Evolutionary conservation across 495 filamentous ascomycete genomes (phyloP), one percentile per base, ranked within the genome.

Genomic region (Parathielavia appendiculata): DNA sequence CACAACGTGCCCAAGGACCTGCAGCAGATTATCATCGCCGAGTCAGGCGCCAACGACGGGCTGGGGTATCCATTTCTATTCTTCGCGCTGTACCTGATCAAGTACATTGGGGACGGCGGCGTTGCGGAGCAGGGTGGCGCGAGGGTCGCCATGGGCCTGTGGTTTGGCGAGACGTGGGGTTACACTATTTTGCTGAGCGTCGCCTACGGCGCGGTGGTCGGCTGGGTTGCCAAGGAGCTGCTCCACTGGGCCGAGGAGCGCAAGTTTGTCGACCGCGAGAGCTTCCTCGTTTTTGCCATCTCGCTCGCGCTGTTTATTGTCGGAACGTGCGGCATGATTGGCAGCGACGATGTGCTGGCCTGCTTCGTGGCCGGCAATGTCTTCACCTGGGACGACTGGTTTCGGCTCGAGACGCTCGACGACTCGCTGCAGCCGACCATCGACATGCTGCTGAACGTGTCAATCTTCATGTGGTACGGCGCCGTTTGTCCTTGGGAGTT

Each of bases 371-470:
- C 92, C 17, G 92, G 92, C 4, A 96, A 96, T 64, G 84, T 82
- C 8, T 93, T 97, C 62, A 95, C 89, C 5, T 89, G 88, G 80
- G 91, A 83, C 75, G 92, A 96, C 73, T 95, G 90, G 91, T 96
- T 95, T 72, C 88, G 92, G 1, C 77, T 92, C 0, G 88, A 88
- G 69, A 96, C 91, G 1, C 74, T 88, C 59, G 91, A 95, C 68
- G 92, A 96, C 61, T 91, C 86, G 10, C 78, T 97, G 23, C 89
- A 96, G 65, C 90, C 92, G 0, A 96, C 90, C 2, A 88, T 96
- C 54, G 91, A 96, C 86, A 79, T 82, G 77, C 71, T 83, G 48
- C 76, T 83, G 30, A 96, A 96, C 66, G 76, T 95, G 16, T 75
- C 88, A 14, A 81, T 96, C 44, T 96, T 96, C 71, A 87, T 91